These are phyloP conservation scores for Cylindrotheca fusiformis DNA, from an alignment of 108 stramenopile genomes.

Conservation along the genomic window DNA sequence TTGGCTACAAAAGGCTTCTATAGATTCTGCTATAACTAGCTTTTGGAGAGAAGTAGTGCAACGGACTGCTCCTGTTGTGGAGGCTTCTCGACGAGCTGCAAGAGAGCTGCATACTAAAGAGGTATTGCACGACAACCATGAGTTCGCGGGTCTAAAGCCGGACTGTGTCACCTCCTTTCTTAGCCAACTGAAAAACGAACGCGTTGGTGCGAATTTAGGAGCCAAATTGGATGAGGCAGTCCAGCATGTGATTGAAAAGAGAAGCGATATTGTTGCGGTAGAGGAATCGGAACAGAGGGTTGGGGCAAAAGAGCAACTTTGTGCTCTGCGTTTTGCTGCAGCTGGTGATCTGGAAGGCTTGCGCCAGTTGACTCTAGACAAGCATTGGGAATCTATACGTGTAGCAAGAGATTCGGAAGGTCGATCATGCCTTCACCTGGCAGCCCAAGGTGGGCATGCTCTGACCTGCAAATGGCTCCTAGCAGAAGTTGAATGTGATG, in stretches of 20 bases:
- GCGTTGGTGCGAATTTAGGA: conserved; percentile 47
- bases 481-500: conserved; percentile 42
- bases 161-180: conserved; percentile 35
- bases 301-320: conserved; percentile 1
- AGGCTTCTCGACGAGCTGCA: conserved; percentile 74
- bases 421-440: conserved; percentile 59
- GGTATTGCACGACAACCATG: conserved; percentile 20
- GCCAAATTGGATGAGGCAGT: conserved; percentile 40
- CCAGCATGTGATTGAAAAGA: conserved; percentile 32
- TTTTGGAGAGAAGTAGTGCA: conserved; percentile 72
- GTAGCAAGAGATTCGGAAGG: conserved; percentile 35
- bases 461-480: conserved; percentile 57
- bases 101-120: conserved; percentile 49
- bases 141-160: conserved; percentile 55
- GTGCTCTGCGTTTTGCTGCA: conserved; percentile 34
- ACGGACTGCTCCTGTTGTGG: conserved; percentile 64
- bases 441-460: conserved; percentile 46
- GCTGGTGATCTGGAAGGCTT: conserved; percentile 38
- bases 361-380: conserved; percentile 40
- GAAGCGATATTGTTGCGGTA: neutral
- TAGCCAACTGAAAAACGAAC: conserved; percentile 31
- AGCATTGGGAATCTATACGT: conserved; percentile 33
- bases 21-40: conserved; percentile 59
- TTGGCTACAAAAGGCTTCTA: conserved; percentile 51
- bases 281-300: conserved; percentile 16